Evolutionary conservation across 495 filamentous ascomycete species (phyloP).

Genomic region (Hypoxylon lienhwacheense): DNA sequence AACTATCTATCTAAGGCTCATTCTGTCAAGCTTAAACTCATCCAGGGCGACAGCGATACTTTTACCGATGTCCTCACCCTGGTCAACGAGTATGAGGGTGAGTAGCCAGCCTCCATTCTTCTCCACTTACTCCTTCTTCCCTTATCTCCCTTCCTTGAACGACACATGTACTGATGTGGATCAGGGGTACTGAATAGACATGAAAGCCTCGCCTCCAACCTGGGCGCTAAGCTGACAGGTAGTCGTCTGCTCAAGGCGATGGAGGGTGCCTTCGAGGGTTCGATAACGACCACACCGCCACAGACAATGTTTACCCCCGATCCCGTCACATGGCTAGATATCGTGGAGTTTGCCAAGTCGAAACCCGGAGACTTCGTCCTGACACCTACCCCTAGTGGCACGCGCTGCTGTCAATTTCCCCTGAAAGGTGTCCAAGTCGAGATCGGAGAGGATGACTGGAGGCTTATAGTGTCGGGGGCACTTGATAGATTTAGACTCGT

Average conservation of each 20-base stretch:
- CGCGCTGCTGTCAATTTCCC: slow-evolving; percentile 75
- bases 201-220: slow-evolving; percentile 81
- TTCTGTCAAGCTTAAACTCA: slow-evolving; percentile 45
- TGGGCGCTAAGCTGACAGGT: slow-evolving; percentile 80
- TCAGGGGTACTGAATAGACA: slow-evolving; percentile 76
- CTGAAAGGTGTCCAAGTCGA: slow-evolving; percentile 80
- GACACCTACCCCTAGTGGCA: slow-evolving; percentile 62
- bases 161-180: slow-evolving; percentile 15
- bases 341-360: slow-evolving; percentile 78
- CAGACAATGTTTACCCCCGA: slow-evolving; percentile 55
- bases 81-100: slow-evolving; percentile 73
- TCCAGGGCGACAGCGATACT: slow-evolving; percentile 48
- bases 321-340: slow-evolving; percentile 76
- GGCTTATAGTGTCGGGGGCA: slow-evolving; percentile 76
- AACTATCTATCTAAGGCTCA: slow-evolving; percentile 68
- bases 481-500: slow-evolving; percentile 82
- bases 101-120: too few relatives aligned
- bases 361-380: slow-evolving; percentile 80
- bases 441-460: slow-evolving; percentile 84
- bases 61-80: slow-evolving; percentile 59
- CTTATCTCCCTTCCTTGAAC: background rate
- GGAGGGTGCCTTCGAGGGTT: slow-evolving; percentile 81
- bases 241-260: slow-evolving; percentile 83
- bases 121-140: background rate
- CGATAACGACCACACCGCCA: slow-evolving; percentile 63